Conservation (phyloP, 306 rosid genomes). For the Gleditsia sinensis region DNA sequence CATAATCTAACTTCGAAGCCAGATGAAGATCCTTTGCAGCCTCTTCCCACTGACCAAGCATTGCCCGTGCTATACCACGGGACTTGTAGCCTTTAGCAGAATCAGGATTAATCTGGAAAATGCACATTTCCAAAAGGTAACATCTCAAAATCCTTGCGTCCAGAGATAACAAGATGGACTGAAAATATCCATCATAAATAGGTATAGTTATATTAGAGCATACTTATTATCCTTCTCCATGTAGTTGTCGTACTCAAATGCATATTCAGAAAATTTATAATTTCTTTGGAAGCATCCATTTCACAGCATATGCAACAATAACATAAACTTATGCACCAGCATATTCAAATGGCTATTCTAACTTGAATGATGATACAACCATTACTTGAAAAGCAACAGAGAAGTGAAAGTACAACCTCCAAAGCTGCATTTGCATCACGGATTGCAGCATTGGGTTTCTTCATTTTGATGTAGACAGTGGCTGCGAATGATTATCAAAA, state of each 20-base stretch:
- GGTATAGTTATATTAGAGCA: conserved; percentile 1
- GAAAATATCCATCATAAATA: neutral
- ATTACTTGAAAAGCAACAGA: neutral
- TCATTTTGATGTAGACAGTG: conserved; percentile 85
- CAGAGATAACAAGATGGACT: neutral
- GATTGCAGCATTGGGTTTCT: conserved; percentile 87
- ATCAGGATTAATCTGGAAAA: conserved; percentile 82
- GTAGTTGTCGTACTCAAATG: neutral
- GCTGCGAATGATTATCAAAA: conserved; percentile 49
- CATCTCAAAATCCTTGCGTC: conserved; percentile 5
- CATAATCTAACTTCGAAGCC: conserved; percentile 81
- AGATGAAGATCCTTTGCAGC: conserved; percentile 91
- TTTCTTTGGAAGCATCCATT: neutral
- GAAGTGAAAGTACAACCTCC: conserved; percentile 54
- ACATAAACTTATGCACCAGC: neutral
- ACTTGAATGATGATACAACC: neutral
- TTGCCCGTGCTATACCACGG: conserved; percentile 77
- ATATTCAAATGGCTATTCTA: conserved; percentile 9
- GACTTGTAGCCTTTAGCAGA: conserved; percentile 94
- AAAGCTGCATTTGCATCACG: conserved; percentile 90
- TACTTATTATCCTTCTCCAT: neutral
- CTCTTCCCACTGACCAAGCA: conserved; percentile 92
- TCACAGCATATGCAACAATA: neutral
- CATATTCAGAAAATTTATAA: neutral
- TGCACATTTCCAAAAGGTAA: neutral